These are phyloP conservation scores for Styphnolobium japonicum DNA, from an alignment of 306 rosid genomes.

Conservation along the genomic window DNA sequence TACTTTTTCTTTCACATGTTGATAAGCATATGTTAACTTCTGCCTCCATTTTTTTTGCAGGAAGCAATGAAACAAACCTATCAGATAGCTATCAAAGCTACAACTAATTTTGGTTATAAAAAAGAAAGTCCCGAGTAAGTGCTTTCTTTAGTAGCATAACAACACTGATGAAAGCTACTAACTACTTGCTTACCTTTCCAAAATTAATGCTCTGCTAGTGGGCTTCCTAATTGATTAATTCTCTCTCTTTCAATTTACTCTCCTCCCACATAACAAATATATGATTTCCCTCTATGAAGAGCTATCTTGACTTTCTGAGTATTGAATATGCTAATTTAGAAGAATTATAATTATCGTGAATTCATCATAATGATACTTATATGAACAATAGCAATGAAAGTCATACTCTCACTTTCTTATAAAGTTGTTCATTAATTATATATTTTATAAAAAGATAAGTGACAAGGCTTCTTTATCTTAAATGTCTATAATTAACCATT, in stretches of 20 bases:
- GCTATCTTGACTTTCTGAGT: neutral
- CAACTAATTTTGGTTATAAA: constrained; percentile 72
- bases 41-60: constrained; percentile 36
- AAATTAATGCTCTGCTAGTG: neutral
- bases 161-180: neutral
- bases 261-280: neutral
- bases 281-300: neutral
- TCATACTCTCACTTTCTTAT: neutral
- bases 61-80: constrained; percentile 94
- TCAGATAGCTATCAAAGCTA: constrained; percentile 88
- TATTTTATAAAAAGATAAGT: neutral
- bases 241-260: neutral
- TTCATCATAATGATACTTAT: neutral
- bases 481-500: neutral
- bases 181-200: neutral
- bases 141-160: constrained; percentile 4
- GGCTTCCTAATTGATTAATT: neutral
- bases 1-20: neutral
- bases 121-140: constrained; percentile 96
- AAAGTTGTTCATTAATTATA: too few species aligned
- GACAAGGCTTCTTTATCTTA: neutral
- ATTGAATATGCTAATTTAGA: neutral
- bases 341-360: neutral
- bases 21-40: neutral
- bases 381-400: neutral